Conservation (phyloP, 2,329 filamentous ascomycete species). For the Trichoderma sp. region DNA sequence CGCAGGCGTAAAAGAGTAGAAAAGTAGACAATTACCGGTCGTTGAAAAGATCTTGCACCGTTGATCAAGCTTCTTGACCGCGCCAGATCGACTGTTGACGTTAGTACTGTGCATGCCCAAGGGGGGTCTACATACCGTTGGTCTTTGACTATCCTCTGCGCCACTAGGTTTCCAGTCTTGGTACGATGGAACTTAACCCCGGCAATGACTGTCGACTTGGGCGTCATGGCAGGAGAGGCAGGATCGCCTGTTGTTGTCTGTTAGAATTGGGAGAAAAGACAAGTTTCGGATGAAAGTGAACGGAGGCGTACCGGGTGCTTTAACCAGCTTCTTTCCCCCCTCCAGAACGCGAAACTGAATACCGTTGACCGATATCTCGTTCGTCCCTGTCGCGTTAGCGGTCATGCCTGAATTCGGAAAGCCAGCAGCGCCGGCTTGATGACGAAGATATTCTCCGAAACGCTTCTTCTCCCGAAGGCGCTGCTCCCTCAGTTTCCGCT, state of each 20-base stretch:
- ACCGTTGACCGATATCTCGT: constrained; percentile 70
- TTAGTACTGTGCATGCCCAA: constrained; percentile 43
- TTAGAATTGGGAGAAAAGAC: neutral
- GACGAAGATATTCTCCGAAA: constrained; percentile 46
- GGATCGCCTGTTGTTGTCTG: constrained; percentile 51
- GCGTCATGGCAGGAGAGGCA: constrained; percentile 67
- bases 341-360: constrained; percentile 73
- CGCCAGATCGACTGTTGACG: constrained; percentile 51
- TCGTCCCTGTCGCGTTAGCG: constrained; percentile 43
- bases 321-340: constrained; percentile 80
- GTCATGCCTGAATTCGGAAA: constrained; percentile 34
- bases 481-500: constrained; percentile 56
- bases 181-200: constrained; percentile 83
- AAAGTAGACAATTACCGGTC: constrained; percentile 63
- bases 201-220: constrained; percentile 71
- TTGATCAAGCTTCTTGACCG: constrained; percentile 69
- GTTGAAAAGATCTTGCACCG: constrained; percentile 73
- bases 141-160: constrained; percentile 72
- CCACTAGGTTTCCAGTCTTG: constrained; percentile 84
- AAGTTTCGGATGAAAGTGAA: neutral
- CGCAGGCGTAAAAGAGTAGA: constrained; percentile 41
- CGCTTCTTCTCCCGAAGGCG: constrained; percentile 63
- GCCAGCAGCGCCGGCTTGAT: constrained; percentile 34
- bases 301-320: constrained; percentile 63
- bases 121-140: constrained; percentile 64